These are phyloP conservation scores for Kazachstania sp. DNA, from an alignment of 1,139 yeast genomes.

Conservation along the genomic window DNA sequence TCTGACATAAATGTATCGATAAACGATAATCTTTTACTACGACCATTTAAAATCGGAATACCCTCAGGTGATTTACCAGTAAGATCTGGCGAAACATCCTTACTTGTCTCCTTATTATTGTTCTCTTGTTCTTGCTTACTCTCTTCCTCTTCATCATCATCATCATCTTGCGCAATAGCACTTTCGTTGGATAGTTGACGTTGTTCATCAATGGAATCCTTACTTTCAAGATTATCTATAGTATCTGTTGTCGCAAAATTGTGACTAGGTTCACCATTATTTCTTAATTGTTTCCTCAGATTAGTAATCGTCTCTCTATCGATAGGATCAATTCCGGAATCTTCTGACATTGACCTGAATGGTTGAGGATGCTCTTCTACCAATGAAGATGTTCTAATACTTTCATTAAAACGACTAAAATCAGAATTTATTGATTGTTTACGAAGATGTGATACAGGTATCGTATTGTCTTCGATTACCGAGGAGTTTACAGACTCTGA, in stretches of 20 bases:
- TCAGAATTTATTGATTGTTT: conserved; percentile 5
- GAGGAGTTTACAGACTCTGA: conserved; percentile 1
- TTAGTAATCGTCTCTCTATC: conserved; percentile 1
- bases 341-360: conserved; percentile 5
- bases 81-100: background rate
- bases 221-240: background rate
- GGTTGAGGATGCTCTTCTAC: conserved; percentile 9
- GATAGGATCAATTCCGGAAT: background rate
- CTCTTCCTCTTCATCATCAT: background rate
- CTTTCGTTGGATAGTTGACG: background rate
- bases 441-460: background rate
- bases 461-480: background rate
- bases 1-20: conserved; percentile 13
- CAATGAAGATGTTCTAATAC: conserved; percentile 5
- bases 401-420: conserved; percentile 6
- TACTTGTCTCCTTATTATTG: background rate
- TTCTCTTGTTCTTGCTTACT: background rate
- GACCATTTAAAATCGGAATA: conserved; percentile 8
- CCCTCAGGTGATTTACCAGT: conserved; percentile 1
- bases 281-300: conserved; percentile 4
- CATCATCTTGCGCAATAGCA: background rate
- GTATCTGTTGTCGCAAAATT: conserved; percentile 4
- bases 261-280: background rate
- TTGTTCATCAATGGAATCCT: background rate
- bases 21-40: conserved; percentile 8